Percentiles rank a stretch among this genome's conserved stretches.
Evolutionary conservation across 352 stramenopile species (phyloP).

Genomic region (Elongisporangium senticosum): DNA sequence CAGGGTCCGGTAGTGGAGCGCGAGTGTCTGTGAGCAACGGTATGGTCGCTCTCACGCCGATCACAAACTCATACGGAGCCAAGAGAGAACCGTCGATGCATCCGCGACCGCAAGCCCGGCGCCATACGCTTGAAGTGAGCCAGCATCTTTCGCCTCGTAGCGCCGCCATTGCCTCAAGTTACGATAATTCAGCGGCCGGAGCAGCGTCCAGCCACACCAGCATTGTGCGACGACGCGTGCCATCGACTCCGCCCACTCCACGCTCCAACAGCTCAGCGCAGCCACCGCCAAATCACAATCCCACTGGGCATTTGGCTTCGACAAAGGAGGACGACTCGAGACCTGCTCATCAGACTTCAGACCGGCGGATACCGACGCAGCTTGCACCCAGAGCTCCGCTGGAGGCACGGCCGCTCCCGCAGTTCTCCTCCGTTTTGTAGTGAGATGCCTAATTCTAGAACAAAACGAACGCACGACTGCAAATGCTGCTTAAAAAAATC

Average conservation of each 20-base stretch:
- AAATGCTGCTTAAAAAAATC: not conserved
- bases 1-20: not conserved
- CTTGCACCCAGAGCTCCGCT: not conserved
- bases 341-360: not conserved
- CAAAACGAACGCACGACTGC: not conserved
- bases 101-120: conserved; percentile 1
- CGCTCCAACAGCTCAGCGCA: not conserved
- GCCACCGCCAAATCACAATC: not conserved
- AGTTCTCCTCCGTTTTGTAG: conserved; percentile 14
- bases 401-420: not conserved
- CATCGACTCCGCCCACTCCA: not conserved
- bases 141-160: conserved; percentile 3
- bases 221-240: not conserved
- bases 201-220: conserved; percentile 1
- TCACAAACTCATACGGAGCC: conserved; percentile 5
- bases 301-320: not conserved
- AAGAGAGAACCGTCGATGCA: conserved; percentile 1
- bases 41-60: conserved; percentile 26
- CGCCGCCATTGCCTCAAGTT: not conserved
- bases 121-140: conserved; percentile 9
- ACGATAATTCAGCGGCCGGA: conserved; percentile 1
- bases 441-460: not conserved
- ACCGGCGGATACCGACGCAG: conserved; percentile 16
- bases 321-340: conserved; percentile 21
- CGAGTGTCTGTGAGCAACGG: conserved; percentile 28